Evolutionary conservation across 1,284 basidiomycete genomes (phyloP).

Genomic region (Somion occarium): DNA sequence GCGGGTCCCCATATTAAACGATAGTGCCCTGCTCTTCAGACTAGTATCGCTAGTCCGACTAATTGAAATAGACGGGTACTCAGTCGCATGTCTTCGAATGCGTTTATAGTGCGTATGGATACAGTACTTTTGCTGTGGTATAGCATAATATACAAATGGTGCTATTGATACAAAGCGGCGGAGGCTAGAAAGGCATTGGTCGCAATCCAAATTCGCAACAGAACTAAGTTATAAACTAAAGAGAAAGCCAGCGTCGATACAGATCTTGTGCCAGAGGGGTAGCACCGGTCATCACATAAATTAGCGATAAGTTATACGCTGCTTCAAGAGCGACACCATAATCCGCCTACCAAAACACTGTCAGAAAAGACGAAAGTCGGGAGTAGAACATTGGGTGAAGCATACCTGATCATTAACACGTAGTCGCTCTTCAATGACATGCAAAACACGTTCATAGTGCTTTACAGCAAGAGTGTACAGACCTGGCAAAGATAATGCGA

Average conservation of each 20-base stretch:
- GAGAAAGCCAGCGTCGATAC: slow-evolving; percentile 65
- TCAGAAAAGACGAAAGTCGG: slow-evolving; percentile 1
- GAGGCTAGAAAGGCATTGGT: no score
- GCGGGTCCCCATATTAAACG: no score
- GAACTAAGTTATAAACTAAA: no score
- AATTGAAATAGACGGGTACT: no score
- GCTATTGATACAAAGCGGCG: background rate
- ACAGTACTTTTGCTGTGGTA: no score
- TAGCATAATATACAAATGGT: background rate
- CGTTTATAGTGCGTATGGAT: no score
- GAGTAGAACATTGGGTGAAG: slow-evolving; percentile 3
- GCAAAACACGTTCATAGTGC: slow-evolving; percentile 78
- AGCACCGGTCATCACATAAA: slow-evolving; percentile 77
- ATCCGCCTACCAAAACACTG: slow-evolving; percentile 29
- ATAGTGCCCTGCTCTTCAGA: no score
- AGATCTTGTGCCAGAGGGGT: slow-evolving; percentile 59
- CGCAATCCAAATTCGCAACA: background rate
- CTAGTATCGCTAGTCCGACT: no score
- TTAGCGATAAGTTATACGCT: slow-evolving; percentile 84
- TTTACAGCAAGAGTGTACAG: slow-evolving; percentile 74
- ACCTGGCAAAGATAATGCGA: slow-evolving; percentile 57
- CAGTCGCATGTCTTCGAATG: no score
- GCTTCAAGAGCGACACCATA: slow-evolving; percentile 60
- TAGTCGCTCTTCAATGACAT: slow-evolving; percentile 42
- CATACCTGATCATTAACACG: slow-evolving; percentile 21